These are phyloP conservation scores for Endoconidiophora laricicola DNA, from an alignment of 2,329 filamentous ascomycete genomes.

Conservation along the genomic window DNA sequence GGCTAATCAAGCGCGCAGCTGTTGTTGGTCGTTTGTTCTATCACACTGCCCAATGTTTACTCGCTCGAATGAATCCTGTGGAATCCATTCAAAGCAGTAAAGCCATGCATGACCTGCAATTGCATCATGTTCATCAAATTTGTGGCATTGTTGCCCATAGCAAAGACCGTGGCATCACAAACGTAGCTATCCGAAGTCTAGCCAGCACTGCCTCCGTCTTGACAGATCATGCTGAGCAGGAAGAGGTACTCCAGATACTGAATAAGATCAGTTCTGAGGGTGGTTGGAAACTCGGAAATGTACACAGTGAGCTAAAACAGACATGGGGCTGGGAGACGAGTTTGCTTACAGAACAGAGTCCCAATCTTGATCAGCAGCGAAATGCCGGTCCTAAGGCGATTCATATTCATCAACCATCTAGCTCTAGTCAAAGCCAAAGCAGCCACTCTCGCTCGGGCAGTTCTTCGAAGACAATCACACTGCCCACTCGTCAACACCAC, in stretches of 20 bases:
- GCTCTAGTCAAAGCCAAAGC: background rate
- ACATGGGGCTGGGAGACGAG: conserved; percentile 55
- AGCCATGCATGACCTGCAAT: conserved; percentile 54
- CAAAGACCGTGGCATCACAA: conserved; percentile 63
- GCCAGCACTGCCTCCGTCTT: conserved; percentile 63
- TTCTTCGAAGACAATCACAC: background rate
- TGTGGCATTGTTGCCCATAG: conserved; percentile 81
- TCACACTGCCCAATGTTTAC: conserved; percentile 67
- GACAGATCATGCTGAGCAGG: conserved; percentile 51
- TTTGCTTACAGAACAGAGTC: background rate
- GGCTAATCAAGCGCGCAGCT: conserved; percentile 68
- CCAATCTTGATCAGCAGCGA: too few species aligned
- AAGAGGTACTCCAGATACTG: conserved; percentile 64
- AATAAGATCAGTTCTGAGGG: conserved; percentile 58
- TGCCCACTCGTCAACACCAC: conserved; percentile 10
- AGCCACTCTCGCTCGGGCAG: conserved; percentile 1
- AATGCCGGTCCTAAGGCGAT: too few species aligned
- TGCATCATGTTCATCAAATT: conserved; percentile 64
- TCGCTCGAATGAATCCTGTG: conserved; percentile 64
- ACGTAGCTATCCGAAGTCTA: conserved; percentile 62
- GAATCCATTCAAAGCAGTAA: conserved; percentile 38
- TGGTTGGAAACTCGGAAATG: conserved; percentile 58
- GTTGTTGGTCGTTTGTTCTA: conserved; percentile 76
- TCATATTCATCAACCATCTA: background rate
- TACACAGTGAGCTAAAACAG: conserved; percentile 56